Percentiles rank a stretch among this genome's conserved stretches.
Conservation (phyloP, 2,329 filamentous ascomycete species). For the Plectosphaerella sp. region DNA sequence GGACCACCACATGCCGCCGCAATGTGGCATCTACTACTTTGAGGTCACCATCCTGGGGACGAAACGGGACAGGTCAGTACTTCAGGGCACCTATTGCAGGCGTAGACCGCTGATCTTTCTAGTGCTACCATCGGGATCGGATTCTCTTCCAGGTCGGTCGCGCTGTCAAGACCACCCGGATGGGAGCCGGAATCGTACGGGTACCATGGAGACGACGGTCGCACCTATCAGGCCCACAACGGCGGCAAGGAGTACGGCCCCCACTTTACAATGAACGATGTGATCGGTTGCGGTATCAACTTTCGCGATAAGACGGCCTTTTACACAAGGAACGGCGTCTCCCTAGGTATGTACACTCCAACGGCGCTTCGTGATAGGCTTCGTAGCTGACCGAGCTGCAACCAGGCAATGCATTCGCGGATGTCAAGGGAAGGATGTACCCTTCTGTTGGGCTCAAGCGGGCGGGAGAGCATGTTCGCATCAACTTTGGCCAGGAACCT, state of each 20-base stretch:
- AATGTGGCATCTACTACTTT: slow-evolving; percentile 93
- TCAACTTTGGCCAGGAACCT: slow-evolving; percentile 67
- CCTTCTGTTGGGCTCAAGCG: slow-evolving; percentile 63
- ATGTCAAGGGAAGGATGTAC: slow-evolving; percentile 63
- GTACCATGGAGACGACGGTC: slow-evolving; percentile 65
- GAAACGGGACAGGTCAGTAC: slow-evolving; percentile 51
- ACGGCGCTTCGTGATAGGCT: not conserved
- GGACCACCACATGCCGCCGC: slow-evolving; percentile 79
- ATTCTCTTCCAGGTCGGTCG: slow-evolving; percentile 51
- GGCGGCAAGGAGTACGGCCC: slow-evolving; percentile 54
- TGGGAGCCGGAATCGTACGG: slow-evolving; percentile 67
- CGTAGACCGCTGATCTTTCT: not conserved
- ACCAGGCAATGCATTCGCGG: slow-evolving; percentile 65
- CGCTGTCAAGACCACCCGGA: slow-evolving; percentile 53
- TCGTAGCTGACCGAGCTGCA: slow-evolving; percentile 16
- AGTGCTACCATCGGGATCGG: slow-evolving; percentile 61
- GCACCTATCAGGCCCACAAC: slow-evolving; percentile 53
- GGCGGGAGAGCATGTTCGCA: slow-evolving; percentile 54
- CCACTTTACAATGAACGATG: slow-evolving; percentile 50
- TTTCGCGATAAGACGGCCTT: slow-evolving; percentile 62
- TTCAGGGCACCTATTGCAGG: not conserved
- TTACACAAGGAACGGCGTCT: slow-evolving; percentile 61
- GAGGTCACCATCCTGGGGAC: slow-evolving; percentile 57
- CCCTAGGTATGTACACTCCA: slow-evolving; percentile 41
- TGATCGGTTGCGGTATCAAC: slow-evolving; percentile 63